These are phyloP conservation scores for Coniochaeta sp. DNA, from an alignment of 2,329 filamentous ascomycete species.

Conservation along the genomic window DNA sequence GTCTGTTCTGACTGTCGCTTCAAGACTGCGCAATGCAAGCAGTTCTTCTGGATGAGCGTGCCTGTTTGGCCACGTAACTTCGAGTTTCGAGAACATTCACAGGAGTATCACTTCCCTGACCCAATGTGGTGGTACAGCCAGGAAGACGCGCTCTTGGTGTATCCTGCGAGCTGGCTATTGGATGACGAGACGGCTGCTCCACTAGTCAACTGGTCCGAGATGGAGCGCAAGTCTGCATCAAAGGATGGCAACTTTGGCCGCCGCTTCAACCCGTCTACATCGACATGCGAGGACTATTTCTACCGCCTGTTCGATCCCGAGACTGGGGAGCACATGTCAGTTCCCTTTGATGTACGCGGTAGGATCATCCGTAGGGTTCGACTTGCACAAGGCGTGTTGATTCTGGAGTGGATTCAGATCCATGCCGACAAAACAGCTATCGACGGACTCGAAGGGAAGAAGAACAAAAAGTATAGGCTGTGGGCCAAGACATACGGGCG, in stretches of 20 bases:
- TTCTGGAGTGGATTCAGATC: slow-evolving; percentile 56
- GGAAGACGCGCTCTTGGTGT: slow-evolving; percentile 48
- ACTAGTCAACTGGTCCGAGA: not conserved
- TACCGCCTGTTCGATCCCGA: slow-evolving; percentile 38
- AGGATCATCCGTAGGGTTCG: slow-evolving; percentile 48
- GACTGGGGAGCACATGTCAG: slow-evolving; percentile 27
- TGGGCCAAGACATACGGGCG: slow-evolving; percentile 16
- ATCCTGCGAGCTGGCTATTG: slow-evolving; percentile 24
- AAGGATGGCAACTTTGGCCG: no score
- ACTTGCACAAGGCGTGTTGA: slow-evolving; percentile 43
- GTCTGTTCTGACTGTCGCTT: not conserved
- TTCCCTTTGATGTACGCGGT: slow-evolving; percentile 42
- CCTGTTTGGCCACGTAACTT: not conserved
- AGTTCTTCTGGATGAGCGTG: not conserved
- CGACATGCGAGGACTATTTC: no score
- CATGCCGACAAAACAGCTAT: slow-evolving; percentile 3
- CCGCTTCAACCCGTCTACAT: no score
- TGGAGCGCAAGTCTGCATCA: not conserved
- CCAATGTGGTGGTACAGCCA: slow-evolving; percentile 45
- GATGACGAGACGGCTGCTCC: not conserved
- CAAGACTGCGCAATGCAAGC: not conserved
- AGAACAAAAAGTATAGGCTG: not conserved
- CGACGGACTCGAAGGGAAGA: not conserved
- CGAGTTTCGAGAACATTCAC: not conserved
- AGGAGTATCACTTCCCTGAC: slow-evolving; percentile 24